Percentiles rank a stretch among this genome's conserved stretches.
Conservation (phyloP, 805 yeast genomes). For the Starmerella vaccinii region DNA sequence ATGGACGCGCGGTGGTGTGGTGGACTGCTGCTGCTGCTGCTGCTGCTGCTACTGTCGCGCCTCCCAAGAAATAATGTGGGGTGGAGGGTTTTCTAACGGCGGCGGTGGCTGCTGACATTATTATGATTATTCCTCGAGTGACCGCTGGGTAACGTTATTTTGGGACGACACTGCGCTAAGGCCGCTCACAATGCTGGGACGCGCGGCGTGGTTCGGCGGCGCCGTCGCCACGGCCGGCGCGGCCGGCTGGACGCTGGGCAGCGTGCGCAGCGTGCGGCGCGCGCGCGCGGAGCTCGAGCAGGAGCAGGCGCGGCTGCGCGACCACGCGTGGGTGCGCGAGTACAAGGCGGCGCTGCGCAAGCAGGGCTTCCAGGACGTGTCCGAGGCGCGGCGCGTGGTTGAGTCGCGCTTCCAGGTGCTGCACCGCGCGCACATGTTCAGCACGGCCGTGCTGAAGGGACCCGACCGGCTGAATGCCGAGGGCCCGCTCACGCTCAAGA, state of each 20-base stretch:
- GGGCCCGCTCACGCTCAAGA: conserved; percentile 12
- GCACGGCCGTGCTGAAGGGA: conserved; percentile 10
- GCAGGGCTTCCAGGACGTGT: conserved; percentile 3
- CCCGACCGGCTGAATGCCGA: conserved; percentile 7
- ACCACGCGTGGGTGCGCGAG: conserved; percentile 7
- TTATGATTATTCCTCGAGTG: too few relatives aligned
- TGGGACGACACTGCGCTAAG: background rate
- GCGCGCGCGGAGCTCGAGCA: conserved; percentile 1
- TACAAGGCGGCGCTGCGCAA: background rate
- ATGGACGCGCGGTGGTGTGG: background rate
- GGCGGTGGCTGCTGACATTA: too few relatives aligned
- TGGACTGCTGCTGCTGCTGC: background rate
- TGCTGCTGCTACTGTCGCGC: background rate
- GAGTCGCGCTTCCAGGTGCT: conserved; percentile 5
- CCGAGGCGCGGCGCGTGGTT: background rate
- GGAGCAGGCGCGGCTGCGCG: conserved; percentile 5
- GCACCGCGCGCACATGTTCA: conserved; percentile 20
- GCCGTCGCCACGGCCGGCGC: conserved; percentile 1
- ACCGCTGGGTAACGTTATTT: too few relatives aligned
- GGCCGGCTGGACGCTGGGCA: conserved; percentile 7
- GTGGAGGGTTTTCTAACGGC: too few relatives aligned
- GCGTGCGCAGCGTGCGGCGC: background rate
- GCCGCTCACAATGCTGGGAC: background rate
- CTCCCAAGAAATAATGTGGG: too few relatives aligned
- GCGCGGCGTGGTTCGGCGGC: conserved; percentile 1